A percentile compares a stretch with the other conserved stretches of the same genome.
phyloP scores from a whole-genome alignment of 2,329 filamentous ascomycete species.

The Arachnomyces sp. region DNA sequence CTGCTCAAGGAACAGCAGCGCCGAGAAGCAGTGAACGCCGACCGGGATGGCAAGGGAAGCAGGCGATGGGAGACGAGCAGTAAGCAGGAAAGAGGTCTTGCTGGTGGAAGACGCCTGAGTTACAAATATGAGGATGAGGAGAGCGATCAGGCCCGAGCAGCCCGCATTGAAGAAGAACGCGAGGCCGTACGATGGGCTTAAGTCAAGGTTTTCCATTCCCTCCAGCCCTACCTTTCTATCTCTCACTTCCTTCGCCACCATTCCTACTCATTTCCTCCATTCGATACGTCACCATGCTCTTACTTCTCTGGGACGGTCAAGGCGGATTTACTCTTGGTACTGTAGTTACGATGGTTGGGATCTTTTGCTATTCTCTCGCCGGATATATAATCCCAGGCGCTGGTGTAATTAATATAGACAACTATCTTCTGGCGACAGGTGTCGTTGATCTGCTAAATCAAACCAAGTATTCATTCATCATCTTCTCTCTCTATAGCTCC shows the following conservation, averaged over 20 bases:
- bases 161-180: slow-evolving; percentile 33
- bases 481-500: no score
- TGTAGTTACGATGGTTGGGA: no score
- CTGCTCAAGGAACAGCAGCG: slow-evolving; percentile 60
- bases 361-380: no score
- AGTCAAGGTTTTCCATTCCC: background rate
- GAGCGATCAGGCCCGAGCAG: slow-evolving; percentile 25
- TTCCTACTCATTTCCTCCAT: no score
- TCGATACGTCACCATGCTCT: no score
- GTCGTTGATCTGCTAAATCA: no score
- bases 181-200: slow-evolving; percentile 29
- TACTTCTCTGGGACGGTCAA: no score
- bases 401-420: no score
- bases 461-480: no score
- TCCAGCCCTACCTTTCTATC: background rate
- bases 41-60: slow-evolving; percentile 22
- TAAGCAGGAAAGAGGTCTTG: slow-evolving; percentile 26
- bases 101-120: slow-evolving; percentile 20
- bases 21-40: slow-evolving; percentile 43
- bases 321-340: no score
- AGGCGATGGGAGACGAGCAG: slow-evolving; percentile 23
- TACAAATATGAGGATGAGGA: slow-evolving; percentile 46
- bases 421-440: no score
- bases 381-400: no score
- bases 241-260: background rate